Percentiles rank a stretch among this genome's conserved stretches.
phyloP scores from a whole-genome alignment of 176 grass and related monocot species.

The Urochloa ruziziensis region DNA sequence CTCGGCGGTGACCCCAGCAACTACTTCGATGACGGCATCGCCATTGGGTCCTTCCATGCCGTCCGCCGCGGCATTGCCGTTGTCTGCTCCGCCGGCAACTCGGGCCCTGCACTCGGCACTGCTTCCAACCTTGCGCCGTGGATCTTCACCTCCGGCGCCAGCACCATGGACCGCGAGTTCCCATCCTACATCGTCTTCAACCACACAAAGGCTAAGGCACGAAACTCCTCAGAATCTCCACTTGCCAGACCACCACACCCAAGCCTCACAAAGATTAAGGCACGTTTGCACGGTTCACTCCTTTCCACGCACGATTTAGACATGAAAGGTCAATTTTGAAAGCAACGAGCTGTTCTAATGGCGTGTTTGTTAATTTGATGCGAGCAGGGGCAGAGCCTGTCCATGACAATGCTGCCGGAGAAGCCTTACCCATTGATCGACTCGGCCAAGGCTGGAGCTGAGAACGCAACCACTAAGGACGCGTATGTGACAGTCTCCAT shows the following conservation, averaged over 20 bases:
- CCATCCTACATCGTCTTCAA: slow-evolving; percentile 38
- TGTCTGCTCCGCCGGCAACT: slow-evolving; percentile 76
- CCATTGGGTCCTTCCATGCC: slow-evolving; percentile 73
- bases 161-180: slow-evolving; percentile 84
- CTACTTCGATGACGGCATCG: slow-evolving; percentile 50
- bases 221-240: not conserved
- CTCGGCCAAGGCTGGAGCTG: slow-evolving; percentile 45
- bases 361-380: not conserved
- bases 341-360: not conserved
- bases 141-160: slow-evolving; percentile 60
- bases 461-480: slow-evolving; percentile 30
- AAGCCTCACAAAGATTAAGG: not conserved
- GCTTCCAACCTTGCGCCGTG: slow-evolving; percentile 61
- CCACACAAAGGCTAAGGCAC: slow-evolving; percentile 30
- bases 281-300: not conserved
- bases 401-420: slow-evolving; percentile 23
- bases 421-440: slow-evolving; percentile 58
- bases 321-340: not conserved
- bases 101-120: slow-evolving; percentile 38
- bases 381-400: slow-evolving; percentile 78
- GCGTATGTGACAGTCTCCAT: slow-evolving; percentile 32
- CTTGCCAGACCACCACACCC: not conserved
- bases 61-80: slow-evolving; percentile 59
- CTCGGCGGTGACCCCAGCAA: slow-evolving; percentile 33
- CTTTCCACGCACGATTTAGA: not conserved